Evolutionary conservation across 1,284 basidiomycete genomes (phyloP).

Genomic region (Prillingera fragicola): DNA sequence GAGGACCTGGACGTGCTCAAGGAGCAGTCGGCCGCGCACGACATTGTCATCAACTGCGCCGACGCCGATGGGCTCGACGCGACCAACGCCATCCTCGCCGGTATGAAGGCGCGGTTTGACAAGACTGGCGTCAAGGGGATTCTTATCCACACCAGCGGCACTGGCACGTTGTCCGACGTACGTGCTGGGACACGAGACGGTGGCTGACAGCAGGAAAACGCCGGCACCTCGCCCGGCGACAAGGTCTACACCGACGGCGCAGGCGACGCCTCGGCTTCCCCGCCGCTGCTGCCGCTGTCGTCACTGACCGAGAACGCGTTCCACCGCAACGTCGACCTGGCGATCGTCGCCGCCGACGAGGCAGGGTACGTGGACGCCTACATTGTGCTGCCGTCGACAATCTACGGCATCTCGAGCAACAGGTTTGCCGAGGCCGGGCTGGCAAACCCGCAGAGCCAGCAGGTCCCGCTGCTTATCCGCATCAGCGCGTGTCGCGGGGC

Average conservation of each 20-base stretch:
- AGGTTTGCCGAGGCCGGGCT: slow-evolving; percentile 36
- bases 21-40: slow-evolving; percentile 31
- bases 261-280: slow-evolving; percentile 22
- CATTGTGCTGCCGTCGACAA: slow-evolving; percentile 47
- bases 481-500: slow-evolving; percentile 39
- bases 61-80: slow-evolving; percentile 41
- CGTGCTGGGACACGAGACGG: not conserved
- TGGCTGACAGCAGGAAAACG: not conserved
- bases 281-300: slow-evolving; percentile 38
- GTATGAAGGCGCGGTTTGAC: slow-evolving; percentile 38
- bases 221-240: slow-evolving; percentile 12
- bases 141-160: slow-evolving; percentile 48
- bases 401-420: slow-evolving; percentile 43
- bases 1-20: slow-evolving; percentile 31
- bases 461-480: slow-evolving; percentile 40
- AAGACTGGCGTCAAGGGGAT: slow-evolving; percentile 35
- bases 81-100: slow-evolving; percentile 39
- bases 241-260: slow-evolving; percentile 39
- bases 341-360: slow-evolving; percentile 41
- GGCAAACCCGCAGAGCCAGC: slow-evolving; percentile 34
- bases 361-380: slow-evolving; percentile 39
- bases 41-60: slow-evolving; percentile 43
- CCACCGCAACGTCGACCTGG: slow-evolving; percentile 39
- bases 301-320: slow-evolving; percentile 23
- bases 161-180: slow-evolving; percentile 40